Percentiles rank a stretch among this genome's conserved stretches.
These are phyloP conservation scores for Vanrija sp. DNA, from an alignment of 1,284 basidiomycete species.

Conservation along the genomic window DNA sequence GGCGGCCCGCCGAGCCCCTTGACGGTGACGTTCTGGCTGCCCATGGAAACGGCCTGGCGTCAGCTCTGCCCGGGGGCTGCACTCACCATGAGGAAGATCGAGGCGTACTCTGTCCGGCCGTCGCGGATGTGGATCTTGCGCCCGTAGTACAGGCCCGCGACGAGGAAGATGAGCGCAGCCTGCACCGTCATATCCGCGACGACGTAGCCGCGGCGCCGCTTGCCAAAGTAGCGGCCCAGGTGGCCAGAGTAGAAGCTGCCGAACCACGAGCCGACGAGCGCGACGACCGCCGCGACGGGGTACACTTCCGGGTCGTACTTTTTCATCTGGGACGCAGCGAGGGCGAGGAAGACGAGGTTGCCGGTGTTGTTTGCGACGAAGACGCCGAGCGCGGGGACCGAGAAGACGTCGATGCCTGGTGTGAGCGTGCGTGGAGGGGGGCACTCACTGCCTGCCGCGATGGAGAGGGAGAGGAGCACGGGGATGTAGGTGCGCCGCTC, in stretches of 20 bases:
- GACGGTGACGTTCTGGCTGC: slow-evolving; percentile 6
- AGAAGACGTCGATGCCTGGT: slow-evolving; percentile 7
- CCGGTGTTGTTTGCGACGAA: slow-evolving; percentile 7
- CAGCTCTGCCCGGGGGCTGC: background rate
- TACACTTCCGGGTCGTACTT: background rate
- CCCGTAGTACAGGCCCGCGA: slow-evolving; percentile 4
- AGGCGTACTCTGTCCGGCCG: background rate
- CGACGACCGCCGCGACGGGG: slow-evolving; percentile 1
- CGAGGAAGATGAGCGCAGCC: background rate
- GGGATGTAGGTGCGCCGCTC: background rate
- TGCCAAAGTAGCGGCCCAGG: slow-evolving; percentile 1
- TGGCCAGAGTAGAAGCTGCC: slow-evolving; percentile 1
- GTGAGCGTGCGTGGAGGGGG: no score
- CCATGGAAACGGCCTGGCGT: slow-evolving; percentile 5
- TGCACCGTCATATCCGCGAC: background rate
- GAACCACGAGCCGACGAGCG: slow-evolving; percentile 5
- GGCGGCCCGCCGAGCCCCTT: slow-evolving; percentile 5
- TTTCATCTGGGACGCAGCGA: slow-evolving; percentile 2
- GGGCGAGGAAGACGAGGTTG: slow-evolving; percentile 5
- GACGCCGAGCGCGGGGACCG: slow-evolving; percentile 2
- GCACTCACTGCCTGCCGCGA: slow-evolving; percentile 1
- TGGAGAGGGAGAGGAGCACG: background rate
- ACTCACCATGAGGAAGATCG: background rate
- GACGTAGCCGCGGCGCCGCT: background rate
- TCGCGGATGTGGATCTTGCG: background rate